These are phyloP conservation scores for Linnemannia exigua DNA, from an alignment of 192 early-diverging fungal species.

Conservation along the genomic window DNA sequence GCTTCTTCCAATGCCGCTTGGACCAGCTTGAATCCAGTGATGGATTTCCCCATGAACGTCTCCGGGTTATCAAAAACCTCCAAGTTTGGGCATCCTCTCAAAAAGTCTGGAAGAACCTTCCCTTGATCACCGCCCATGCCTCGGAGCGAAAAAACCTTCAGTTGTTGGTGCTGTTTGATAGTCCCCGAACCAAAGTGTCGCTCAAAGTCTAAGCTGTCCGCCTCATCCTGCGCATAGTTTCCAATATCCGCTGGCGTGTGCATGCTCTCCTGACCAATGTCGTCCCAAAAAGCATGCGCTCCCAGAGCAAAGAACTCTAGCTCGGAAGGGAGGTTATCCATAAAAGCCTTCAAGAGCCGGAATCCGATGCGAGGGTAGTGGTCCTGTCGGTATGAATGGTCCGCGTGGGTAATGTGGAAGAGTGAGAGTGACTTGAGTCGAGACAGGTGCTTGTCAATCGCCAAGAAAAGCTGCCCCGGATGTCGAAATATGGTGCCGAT, in stretches of 20 bases:
- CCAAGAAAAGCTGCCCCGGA: background rate
- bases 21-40: background rate
- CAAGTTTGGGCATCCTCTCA: background rate
- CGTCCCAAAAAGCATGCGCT: background rate
- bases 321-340: background rate
- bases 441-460: background rate
- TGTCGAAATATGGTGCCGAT: background rate
- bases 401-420: background rate
- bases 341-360: background rate
- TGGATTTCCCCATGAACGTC: background rate
- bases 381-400: background rate
- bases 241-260: background rate
- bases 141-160: background rate
- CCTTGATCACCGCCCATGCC: background rate
- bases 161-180: background rate
- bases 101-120: background rate
- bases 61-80: slow-evolving; percentile 1
- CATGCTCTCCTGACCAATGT: background rate
- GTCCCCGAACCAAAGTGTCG: background rate
- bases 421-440: background rate
- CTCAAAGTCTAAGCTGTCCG: background rate
- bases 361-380: background rate
- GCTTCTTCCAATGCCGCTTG: background rate
- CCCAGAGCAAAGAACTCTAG: background rate
- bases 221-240: background rate